phyloP scores from a whole-genome alignment of 805 yeast species.

The Lachancea thermotolerans region DNA sequence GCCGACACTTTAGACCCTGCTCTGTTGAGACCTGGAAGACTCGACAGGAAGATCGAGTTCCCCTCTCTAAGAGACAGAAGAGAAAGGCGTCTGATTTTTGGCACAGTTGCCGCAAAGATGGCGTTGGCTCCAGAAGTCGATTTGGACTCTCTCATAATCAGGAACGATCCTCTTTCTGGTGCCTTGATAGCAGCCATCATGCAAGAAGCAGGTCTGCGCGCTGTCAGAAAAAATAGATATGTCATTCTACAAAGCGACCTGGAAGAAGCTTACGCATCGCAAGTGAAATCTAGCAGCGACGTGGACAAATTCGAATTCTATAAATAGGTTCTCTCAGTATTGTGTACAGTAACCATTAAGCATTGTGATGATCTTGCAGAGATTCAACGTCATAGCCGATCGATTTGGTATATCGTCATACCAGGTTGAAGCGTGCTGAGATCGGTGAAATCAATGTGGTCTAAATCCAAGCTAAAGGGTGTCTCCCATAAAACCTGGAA shows the following conservation, averaged over 20 bases:
- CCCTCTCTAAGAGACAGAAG: constrained; percentile 95
- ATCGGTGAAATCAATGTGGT: constrained; percentile 55
- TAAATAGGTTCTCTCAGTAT: constrained; percentile 40
- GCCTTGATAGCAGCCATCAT: constrained; percentile 97
- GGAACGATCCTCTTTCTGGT: constrained; percentile 96
- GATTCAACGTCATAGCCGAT: not conserved
- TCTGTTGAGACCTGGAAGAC: constrained; percentile 93
- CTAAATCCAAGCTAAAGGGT: constrained; percentile 57
- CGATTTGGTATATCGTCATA: constrained; percentile 44
- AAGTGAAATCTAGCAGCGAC: constrained; percentile 92
- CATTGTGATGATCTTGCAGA: not conserved
- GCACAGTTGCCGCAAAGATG: constrained; percentile 96
- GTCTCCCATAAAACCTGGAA: constrained; percentile 31
- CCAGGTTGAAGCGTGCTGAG: constrained; percentile 53
- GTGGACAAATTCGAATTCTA: constrained; percentile 97
- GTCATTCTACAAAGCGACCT: constrained; percentile 92
- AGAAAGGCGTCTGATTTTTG: constrained; percentile 92
- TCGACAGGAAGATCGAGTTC: constrained; percentile 96
- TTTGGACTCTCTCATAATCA: constrained; percentile 84
- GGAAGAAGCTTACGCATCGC: constrained; percentile 96
- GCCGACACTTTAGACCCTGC: constrained; percentile 99
- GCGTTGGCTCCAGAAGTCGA: constrained; percentile 97
- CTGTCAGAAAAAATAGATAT: constrained; percentile 96
- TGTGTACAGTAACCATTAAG: constrained; percentile 7
- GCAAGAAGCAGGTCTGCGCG: constrained; percentile 99